Percentiles rank a stretch among this genome's conserved stretches.
phyloP scores from a whole-genome alignment of 768 basidiomycete species.

The Collybia mongolica region DNA sequence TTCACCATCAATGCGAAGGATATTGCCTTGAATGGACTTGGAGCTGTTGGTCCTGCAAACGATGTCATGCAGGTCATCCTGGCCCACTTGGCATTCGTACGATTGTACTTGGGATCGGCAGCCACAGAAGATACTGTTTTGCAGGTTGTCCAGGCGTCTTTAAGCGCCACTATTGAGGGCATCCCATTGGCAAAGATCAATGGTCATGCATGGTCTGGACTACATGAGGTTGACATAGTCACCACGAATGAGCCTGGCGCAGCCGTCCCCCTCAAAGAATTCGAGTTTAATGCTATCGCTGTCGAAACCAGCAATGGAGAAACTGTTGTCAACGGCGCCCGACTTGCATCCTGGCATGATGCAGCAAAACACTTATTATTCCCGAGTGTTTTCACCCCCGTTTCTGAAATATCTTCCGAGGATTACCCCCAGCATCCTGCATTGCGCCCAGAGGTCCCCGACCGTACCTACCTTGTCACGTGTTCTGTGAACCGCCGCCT shows the following conservation, averaged over 20 bases:
- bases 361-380: conserved; percentile 89
- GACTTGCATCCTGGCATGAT: conserved; percentile 74
- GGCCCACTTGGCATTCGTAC: conserved; percentile 78
- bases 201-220: conserved; percentile 61
- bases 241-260: conserved; percentile 17
- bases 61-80: conserved; percentile 55
- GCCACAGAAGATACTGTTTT: conserved; percentile 53
- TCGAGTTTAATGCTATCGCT: conserved; percentile 74
- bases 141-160: conserved; percentile 46
- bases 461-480: conserved; percentile 91
- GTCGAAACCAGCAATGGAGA: conserved; percentile 60
- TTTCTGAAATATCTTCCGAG: conserved; percentile 33
- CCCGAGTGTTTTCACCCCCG: conserved; percentile 72
- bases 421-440: conserved; percentile 60
- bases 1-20: conserved; percentile 60
- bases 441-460: conserved; percentile 82
- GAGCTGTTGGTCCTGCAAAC: conserved; percentile 28
- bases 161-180: conserved; percentile 45
- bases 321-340: conserved; percentile 58
- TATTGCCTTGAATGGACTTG: conserved; percentile 43
- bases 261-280: conserved; percentile 42
- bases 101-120: conserved; percentile 74
- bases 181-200: conserved; percentile 53
- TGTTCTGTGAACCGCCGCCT: conserved; percentile 93
- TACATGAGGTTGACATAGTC: conserved; percentile 55